Conservation (phyloP, 345 rosid genomes). For the Hirschfeldia incana region DNA sequence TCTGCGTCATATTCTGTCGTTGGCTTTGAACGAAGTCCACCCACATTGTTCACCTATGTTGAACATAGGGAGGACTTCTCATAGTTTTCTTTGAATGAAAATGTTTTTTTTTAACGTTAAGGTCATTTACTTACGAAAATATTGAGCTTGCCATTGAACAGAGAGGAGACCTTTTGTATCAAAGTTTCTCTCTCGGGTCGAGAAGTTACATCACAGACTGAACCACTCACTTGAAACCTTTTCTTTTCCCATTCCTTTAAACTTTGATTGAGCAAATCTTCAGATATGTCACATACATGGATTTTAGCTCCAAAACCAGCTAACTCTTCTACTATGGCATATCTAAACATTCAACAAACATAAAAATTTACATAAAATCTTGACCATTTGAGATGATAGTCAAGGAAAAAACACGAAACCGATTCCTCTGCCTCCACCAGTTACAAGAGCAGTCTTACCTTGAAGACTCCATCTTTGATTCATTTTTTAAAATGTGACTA, state of each 20-base stretch:
- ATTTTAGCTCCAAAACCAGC: conserved; percentile 21
- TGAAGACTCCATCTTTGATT: conserved; percentile 51
- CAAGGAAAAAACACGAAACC: conserved; percentile 26
- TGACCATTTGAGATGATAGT: neutral
- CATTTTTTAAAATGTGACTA: neutral
- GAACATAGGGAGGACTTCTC: neutral
- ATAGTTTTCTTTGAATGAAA: neutral
- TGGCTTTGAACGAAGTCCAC: conserved; percentile 36
- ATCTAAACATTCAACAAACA: neutral
- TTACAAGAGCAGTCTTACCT: conserved; percentile 51
- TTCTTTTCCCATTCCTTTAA: conserved; percentile 27
- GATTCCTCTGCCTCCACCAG: conserved; percentile 45
- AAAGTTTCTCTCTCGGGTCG: conserved; percentile 13
- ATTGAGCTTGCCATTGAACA: conserved; percentile 22
- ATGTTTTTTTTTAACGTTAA: neutral
- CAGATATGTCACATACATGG: conserved; percentile 14
- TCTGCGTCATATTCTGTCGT: conserved; percentile 43
- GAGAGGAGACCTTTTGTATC: conserved; percentile 5
- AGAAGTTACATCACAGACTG: conserved; percentile 30
- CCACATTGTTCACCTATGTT: conserved; percentile 59
- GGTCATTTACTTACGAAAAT: conserved; percentile 23
- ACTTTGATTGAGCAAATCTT: neutral
- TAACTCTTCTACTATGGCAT: conserved; percentile 26
- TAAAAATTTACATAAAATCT: neutral
- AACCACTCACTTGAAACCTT: conserved; percentile 33